Base-by-base conservation (phyloP, 2,329 filamentous ascomycete species). In the Ophiostoma tasmaniense region DNA sequence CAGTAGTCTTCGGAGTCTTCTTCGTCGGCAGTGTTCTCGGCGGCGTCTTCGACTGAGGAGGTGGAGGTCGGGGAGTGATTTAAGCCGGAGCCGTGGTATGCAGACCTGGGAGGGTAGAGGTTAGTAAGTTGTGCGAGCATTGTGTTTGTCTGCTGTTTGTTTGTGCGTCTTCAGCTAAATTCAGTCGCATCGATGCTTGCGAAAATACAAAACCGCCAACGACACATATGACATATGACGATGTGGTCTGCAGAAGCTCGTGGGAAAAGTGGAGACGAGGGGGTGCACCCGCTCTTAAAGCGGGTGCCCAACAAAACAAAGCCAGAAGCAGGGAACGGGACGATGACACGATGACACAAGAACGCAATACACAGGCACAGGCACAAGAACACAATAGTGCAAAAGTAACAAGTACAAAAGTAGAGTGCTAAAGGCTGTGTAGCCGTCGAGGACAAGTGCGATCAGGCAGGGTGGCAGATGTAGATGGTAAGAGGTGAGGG, bases 1-100 rank as follows among this genome's bases (percentile, higher is more conserved):
- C 94, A 97, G 83, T 99, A 99, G 80, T 99, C 95, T 80, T 98
- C 94, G 65, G 92, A 97, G 80, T 99, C 95, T 81, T 99, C 95
- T 81, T 99, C 95, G 78, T 98, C 95, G 76, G 93, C 94, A 52
- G 94, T 96, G 77, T 95, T 93, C 76, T 97, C 93, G 79, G 90
- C 87, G 74, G 87, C 85, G 78, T 97, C 93, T 80, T 94, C 93
- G 74, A 87, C 89, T 64, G 91, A 91, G 71, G 89, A 91, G 69
- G 88, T 87, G 67, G 91, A 90, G 67, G 90, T 90, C 70, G 91
- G 90, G 72, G 92, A 94, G 75, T 89, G 83, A 81, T 89, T 80
- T 87, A 84, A 82, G 82, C 82, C 79, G 82, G 82, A 78, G 73
- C 86, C 37, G 5, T 39, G 77, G 74, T 87, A 84, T 70, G 85